Evolutionary conservation across 2,329 filamentous ascomycete species (phyloP).

Genomic region (Dendryphion nanum): DNA sequence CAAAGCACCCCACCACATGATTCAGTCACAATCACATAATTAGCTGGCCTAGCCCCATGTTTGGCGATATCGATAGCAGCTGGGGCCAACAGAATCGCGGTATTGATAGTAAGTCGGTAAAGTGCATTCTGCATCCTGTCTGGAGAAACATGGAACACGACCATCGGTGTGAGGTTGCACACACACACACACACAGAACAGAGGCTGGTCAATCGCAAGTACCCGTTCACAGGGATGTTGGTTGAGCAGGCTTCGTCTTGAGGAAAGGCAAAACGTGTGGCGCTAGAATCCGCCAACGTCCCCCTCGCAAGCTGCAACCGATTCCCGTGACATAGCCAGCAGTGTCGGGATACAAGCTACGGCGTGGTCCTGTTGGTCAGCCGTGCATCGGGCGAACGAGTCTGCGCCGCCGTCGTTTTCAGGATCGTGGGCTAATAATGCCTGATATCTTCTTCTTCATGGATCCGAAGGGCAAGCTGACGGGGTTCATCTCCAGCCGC

Average conservation of each 20-base stretch:
- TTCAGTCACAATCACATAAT: constrained; percentile 17
- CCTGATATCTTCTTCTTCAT: constrained; percentile 11
- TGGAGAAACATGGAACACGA: constrained; percentile 14
- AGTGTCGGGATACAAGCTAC: constrained; percentile 8
- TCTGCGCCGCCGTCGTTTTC: constrained; percentile 8
- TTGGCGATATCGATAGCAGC: constrained; percentile 6
- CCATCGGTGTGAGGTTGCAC: too few relatives aligned
- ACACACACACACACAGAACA: too few relatives aligned
- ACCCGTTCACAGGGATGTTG: too few relatives aligned
- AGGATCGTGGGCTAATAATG: constrained; percentile 11
- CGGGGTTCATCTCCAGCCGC: constrained; percentile 16
- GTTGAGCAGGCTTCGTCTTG: too few relatives aligned
- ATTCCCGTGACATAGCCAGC: constrained; percentile 6
- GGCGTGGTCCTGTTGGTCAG: constrained; percentile 14
- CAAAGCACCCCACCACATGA: constrained; percentile 20
- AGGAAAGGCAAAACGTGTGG: constrained; percentile 7
- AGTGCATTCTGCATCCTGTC: constrained; percentile 15
- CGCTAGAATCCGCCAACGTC: too few relatives aligned
- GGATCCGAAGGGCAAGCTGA: constrained; percentile 14
- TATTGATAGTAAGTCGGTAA: constrained; percentile 2
- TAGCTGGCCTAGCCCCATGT: constrained; percentile 8
- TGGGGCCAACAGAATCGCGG: too few relatives aligned
- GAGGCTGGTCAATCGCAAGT: neutral
- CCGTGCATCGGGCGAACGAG: constrained; percentile 14
- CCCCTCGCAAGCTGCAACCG: too few relatives aligned